A percentile compares a stretch with the other conserved stretches of the same genome.
These are phyloP conservation scores for Lactarius indigo DNA, from an alignment of 768 basidiomycete genomes.

Conservation along the genomic window DNA sequence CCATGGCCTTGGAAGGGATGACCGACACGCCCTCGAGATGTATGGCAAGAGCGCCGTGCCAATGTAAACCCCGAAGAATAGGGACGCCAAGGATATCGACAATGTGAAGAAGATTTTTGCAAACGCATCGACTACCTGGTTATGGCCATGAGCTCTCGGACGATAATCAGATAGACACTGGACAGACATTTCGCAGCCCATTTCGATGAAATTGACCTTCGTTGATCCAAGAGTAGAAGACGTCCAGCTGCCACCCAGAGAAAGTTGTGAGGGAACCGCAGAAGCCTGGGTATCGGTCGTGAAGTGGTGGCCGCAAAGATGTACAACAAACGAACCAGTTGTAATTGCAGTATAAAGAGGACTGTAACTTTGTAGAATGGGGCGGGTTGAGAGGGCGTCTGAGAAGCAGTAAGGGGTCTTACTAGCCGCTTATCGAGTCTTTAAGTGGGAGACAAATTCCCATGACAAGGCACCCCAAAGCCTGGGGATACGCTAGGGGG, in stretches of 20 bases:
- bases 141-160: slow-evolving; percentile 15
- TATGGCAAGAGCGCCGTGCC: slow-evolving; percentile 41
- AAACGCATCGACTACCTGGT: slow-evolving; percentile 83
- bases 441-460: slow-evolving; percentile 71
- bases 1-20: slow-evolving; percentile 45
- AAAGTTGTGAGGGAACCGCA: slow-evolving; percentile 97
- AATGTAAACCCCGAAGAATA: slow-evolving; percentile 70
- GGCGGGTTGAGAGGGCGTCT: background rate
- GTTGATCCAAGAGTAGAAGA: slow-evolving; percentile 86
- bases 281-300: slow-evolving; percentile 54
- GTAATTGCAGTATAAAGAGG: slow-evolving; percentile 86
- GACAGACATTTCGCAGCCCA: slow-evolving; percentile 69
- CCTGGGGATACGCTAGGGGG: slow-evolving; percentile 80
- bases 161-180: background rate
- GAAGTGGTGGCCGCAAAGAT: background rate
- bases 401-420: slow-evolving; percentile 34
- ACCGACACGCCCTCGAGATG: slow-evolving; percentile 42
- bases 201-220: slow-evolving; percentile 48
- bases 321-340: slow-evolving; percentile 52
- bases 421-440: slow-evolving; percentile 73
- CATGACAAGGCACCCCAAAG: slow-evolving; percentile 88
- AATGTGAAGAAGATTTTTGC: slow-evolving; percentile 79
- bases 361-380: slow-evolving; percentile 57
- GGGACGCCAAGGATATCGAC: slow-evolving; percentile 67
- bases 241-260: slow-evolving; percentile 89